Evolutionary conservation across 345 rosid species (phyloP), one percentile per base, ranked within the genome.

Genomic region (Hypericum androsaemum): DNA sequence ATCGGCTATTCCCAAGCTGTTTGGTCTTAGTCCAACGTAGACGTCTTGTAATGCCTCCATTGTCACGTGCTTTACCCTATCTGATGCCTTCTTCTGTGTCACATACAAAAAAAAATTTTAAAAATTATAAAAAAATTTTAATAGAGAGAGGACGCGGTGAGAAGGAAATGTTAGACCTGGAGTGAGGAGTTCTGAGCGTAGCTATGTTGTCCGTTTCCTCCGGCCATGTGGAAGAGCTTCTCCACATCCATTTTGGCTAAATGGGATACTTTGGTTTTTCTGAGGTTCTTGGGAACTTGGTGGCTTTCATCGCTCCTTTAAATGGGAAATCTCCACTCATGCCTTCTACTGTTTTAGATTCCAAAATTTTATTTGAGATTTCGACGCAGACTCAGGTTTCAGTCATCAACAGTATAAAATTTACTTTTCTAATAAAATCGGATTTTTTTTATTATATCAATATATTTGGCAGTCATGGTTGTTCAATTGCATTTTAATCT

Each of bases 41-140:
- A 76, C 70, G 39, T 79, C 64, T 63, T 71, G 69, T 10, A 86
- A 38, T 42, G 86, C 68, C 54, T 77, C 81, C 58, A 71, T 46
- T 37, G 84, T 69, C 63, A 80, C 67, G 79, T 79, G 71, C 58
- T 77, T 86, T 63, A 85, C 81, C 75, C 58, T 62, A 35, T 83
- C 88, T 9, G 86, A 75, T 49, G 80, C 84, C 70, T 71, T 79
- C 69, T 79, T 86, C 95, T 86, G 78, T 54, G 48, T 17, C 2
- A 1, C 32, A 22, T 22, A 17, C 54, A 61, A 45, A 17, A 10
- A 35, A 1, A 50, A 11, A n/a, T n/a, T 7, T 15, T 40, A 9
- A 5, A 5, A 36, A 37, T 12, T 10, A 28, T 2, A 10, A 12
- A 12, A 28, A n/a, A n/a, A n/a, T n/a, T n/a, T n/a, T n/a, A n/a